A percentile compares a stretch with the other conserved stretches of the same genome.
These are phyloP conservation scores for Clonostachys sp. DNA, from an alignment of 2,329 filamentous ascomycete species.

Conservation along the genomic window DNA sequence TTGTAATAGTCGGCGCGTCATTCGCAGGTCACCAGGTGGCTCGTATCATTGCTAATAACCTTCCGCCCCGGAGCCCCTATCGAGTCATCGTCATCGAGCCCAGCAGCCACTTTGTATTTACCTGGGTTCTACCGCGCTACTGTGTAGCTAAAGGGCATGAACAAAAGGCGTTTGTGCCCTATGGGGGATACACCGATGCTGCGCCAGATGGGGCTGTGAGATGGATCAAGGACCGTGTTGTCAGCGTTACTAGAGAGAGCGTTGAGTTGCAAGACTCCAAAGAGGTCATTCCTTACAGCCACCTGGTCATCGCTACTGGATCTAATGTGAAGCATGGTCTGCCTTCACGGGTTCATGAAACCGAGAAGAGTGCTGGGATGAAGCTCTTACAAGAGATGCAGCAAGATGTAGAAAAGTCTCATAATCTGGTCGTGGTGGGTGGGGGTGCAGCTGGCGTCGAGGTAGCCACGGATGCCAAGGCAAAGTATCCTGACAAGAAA, in stretches of 20 bases:
- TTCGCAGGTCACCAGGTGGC: constrained; percentile 45
- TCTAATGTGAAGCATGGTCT: constrained; percentile 20
- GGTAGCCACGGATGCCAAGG: constrained; percentile 55
- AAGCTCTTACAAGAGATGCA: constrained; percentile 35
- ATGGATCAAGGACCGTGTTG: constrained; percentile 39
- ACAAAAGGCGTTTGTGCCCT: constrained; percentile 56
- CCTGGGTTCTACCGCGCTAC: constrained; percentile 49
- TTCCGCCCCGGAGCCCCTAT: constrained; percentile 38
- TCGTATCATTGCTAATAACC: constrained; percentile 30
- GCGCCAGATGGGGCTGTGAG: constrained; percentile 16
- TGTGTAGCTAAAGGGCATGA: constrained; percentile 49
- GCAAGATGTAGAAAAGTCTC: constrained; percentile 31
- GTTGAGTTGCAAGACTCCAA: constrained; percentile 34
- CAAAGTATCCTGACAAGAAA: constrained; percentile 47
- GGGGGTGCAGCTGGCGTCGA: constrained; percentile 60
- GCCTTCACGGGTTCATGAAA: constrained; percentile 40
- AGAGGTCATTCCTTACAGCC: constrained; percentile 44
- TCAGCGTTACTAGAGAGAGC: constrained; percentile 22
- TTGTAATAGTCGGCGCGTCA: constrained; percentile 48
- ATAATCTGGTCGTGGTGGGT: constrained; percentile 45
- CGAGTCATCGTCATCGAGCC: constrained; percentile 48
- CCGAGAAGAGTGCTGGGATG: constrained; percentile 32
- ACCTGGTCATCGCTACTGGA: constrained; percentile 54
- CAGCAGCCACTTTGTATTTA: constrained; percentile 51
- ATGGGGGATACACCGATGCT: constrained; percentile 26